phyloP scores from a whole-genome alignment of 2,329 filamentous ascomycete genomes.

The Elsinoe batatas region DNA sequence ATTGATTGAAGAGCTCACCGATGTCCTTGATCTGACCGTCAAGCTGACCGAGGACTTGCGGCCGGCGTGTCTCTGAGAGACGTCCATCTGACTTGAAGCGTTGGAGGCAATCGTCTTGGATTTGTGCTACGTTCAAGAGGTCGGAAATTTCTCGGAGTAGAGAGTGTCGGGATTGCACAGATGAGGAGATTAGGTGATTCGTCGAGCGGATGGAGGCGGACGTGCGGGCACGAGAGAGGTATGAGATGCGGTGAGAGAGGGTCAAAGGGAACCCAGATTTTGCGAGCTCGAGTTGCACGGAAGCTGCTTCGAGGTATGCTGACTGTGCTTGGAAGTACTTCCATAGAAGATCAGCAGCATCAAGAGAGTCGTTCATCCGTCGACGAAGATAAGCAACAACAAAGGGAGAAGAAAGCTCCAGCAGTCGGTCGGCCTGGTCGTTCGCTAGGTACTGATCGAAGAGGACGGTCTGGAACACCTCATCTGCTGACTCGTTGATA shows the following conservation, averaged over 20 bases:
- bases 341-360: slow-evolving; percentile 85
- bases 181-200: slow-evolving; percentile 50
- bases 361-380: slow-evolving; percentile 59
- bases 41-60: slow-evolving; percentile 56
- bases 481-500: slow-evolving; percentile 77
- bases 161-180: slow-evolving; percentile 58
- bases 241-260: slow-evolving; percentile 78
- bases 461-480: slow-evolving; percentile 91
- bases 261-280: slow-evolving; percentile 69
- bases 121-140: slow-evolving; percentile 82
- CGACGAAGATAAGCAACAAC: slow-evolving; percentile 78
- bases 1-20: slow-evolving; percentile 85
- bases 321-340: slow-evolving; percentile 80
- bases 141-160: slow-evolving; percentile 77
- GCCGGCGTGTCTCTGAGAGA: slow-evolving; percentile 52
- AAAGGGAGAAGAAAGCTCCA: slow-evolving; percentile 74
- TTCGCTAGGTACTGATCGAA: slow-evolving; percentile 94
- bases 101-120: slow-evolving; percentile 84
- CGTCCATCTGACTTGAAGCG: slow-evolving; percentile 64
- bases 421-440: slow-evolving; percentile 73
- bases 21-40: slow-evolving; percentile 70
- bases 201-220: slow-evolving; percentile 79
- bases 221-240: slow-evolving; percentile 81
- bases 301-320: slow-evolving; percentile 75
- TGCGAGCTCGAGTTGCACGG: slow-evolving; percentile 74